Base-by-base conservation (phyloP, 2,329 filamentous ascomycete species). In the Trichoderma oligosporum region DNA sequence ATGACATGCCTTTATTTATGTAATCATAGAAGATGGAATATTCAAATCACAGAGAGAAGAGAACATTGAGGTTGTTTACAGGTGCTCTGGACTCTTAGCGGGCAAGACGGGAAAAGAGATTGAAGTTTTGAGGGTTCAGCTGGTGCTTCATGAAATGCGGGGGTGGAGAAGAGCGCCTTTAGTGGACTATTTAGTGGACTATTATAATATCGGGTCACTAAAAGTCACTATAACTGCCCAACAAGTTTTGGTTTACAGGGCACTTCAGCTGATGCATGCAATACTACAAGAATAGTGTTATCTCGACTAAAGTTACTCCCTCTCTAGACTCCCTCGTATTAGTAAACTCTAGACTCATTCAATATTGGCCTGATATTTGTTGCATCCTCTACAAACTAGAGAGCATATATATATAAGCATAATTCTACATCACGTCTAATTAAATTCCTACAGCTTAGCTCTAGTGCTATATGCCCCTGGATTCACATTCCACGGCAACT, bases 391-490 rank as follows among this genome's bases (percentile, higher is more conserved):
- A n/a, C n/a, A n/a, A n/a, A n/a, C n/a, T n/a, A n/a, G n/a, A n/a
- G n/a, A n/a, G n/a, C n/a, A n/a, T n/a, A n/a, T n/a, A n/a, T n/a
- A n/a, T n/a, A n/a, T n/a, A n/a, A n/a, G n/a, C n/a, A n/a, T n/a
- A n/a, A n/a, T n/a, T n/a, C n/a, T n/a, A n/a, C n/a, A n/a, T n/a
- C n/a, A n/a, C n/a, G n/a, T n/a, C n/a, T n/a, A n/a, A n/a, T n/a
- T n/a, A n/a, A n/a, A n/a, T n/a, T n/a, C n/a, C n/a, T 49, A 49
- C 46, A 49, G 9, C n/a, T 49, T 49, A n/a, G 46, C 46, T 49
- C 46, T 38, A 2, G 46, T 18, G 5, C 6, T 49, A 27, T 49
- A 49, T 2, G 46, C 31, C 3, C 46, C 46, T 2, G 46, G 46
- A n/a, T 49, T 27, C 46, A 49, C 2, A 14, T 49, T 49, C 46